Conservation (phyloP, 306 rosid species). For the Inga laurina region DNA sequence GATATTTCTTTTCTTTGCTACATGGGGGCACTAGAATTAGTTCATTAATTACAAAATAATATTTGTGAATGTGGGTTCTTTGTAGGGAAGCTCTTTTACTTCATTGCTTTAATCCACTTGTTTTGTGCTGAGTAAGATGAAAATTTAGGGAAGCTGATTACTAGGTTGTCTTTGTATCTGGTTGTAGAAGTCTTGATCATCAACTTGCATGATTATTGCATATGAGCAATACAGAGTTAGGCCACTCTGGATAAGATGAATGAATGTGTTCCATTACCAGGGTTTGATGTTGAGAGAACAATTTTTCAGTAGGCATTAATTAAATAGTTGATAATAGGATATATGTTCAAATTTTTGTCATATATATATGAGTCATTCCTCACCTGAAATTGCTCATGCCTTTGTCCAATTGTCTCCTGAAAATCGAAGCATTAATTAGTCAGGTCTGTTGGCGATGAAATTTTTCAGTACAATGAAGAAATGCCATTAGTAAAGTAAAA, state of each 20-base stretch:
- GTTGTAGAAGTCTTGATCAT: constrained; percentile 8
- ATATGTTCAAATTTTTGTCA: constrained; percentile 17
- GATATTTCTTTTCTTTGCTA: too few species aligned
- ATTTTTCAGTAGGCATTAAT: constrained; percentile 21
- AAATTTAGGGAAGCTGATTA: constrained; percentile 24
- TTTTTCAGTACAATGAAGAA: too few species aligned
- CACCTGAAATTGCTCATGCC: not conserved
- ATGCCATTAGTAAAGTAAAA: too few species aligned
- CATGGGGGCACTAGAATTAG: too few species aligned
- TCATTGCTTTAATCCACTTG: constrained; percentile 28
- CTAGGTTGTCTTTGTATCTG: not conserved
- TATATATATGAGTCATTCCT: not conserved
- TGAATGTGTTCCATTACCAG: constrained; percentile 8
- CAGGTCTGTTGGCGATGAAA: too few species aligned
- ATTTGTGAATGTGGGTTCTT: too few species aligned
- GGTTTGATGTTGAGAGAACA: constrained; percentile 30
- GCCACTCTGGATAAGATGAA: constrained; percentile 15
- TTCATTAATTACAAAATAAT: too few species aligned
- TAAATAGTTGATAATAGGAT: not conserved
- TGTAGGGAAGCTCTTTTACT: too few species aligned
- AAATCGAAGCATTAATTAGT: not conserved
- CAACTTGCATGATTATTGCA: constrained; percentile 25
- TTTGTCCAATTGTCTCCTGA: not conserved
- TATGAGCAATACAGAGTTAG: constrained; percentile 19
- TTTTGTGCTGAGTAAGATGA: constrained; percentile 34